phyloP scores from a whole-genome alignment of 1,284 basidiomycete genomes.

The Xanthoconium separans region DNA sequence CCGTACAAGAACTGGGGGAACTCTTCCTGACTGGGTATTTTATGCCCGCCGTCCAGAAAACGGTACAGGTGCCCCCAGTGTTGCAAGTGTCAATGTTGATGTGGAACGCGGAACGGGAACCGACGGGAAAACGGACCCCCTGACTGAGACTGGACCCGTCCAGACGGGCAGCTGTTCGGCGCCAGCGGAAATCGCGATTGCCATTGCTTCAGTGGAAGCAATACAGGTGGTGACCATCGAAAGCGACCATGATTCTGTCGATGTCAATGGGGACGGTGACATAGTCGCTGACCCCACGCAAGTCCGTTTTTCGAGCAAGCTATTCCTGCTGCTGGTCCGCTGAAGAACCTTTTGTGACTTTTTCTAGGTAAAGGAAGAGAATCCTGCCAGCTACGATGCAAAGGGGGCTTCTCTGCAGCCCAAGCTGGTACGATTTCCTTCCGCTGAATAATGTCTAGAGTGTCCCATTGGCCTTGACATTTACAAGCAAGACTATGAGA shows the following conservation, averaged over 20 bases:
- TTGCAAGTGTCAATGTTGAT: conserved; percentile 15
- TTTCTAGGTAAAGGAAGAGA: conserved; percentile 14
- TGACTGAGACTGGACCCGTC: not conserved
- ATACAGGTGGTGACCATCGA: not conserved
- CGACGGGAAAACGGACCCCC: not conserved
- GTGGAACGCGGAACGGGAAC: conserved; percentile 22
- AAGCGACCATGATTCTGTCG: not conserved
- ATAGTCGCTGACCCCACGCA: conserved; percentile 4
- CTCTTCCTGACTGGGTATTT: conserved; percentile 53
- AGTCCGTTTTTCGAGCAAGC: conserved; percentile 23
- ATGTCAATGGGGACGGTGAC: not conserved
- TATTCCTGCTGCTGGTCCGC: not conserved
- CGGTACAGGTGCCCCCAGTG: not conserved
- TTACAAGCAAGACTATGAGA: not conserved
- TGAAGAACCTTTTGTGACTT: conserved; percentile 16
- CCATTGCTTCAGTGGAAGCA: not conserved
- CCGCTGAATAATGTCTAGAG: conserved; percentile 39
- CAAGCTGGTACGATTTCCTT: conserved; percentile 30
- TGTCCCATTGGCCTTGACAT: conserved; percentile 9
- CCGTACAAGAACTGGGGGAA: conserved; percentile 25
- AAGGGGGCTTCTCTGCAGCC: not conserved
- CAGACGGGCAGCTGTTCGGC: not conserved
- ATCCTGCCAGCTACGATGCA: not conserved
- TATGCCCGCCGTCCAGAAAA: conserved; percentile 35
- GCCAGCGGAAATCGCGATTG: not conserved